A percentile compares a stretch with the other conserved stretches of the same genome.
phyloP scores from a whole-genome alignment of 2,329 filamentous ascomycete species.

The Cercospora berteroae region DNA sequence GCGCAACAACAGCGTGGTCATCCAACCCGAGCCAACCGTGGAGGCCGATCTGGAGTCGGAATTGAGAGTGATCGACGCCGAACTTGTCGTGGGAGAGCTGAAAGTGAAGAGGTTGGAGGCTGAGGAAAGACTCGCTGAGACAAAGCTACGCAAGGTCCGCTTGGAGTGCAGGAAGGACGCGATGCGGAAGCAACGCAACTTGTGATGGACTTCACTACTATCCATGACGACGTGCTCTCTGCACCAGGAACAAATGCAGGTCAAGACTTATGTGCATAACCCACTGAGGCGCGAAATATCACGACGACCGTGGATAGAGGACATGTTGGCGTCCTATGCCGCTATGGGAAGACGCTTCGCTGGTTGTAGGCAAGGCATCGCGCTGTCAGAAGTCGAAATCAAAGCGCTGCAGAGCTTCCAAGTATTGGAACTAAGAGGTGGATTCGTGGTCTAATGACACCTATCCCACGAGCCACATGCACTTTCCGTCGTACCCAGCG shows the following conservation, averaged over 20 bases:
- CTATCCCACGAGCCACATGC: too few relatives aligned
- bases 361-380: too few relatives aligned
- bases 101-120: constrained; percentile 13
- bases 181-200: neutral
- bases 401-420: neutral
- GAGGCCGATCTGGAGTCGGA: too few relatives aligned
- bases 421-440: too few relatives aligned
- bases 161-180: neutral
- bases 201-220: neutral
- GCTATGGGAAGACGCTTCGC: neutral
- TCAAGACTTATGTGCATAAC: neutral
- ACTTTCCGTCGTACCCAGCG: too few relatives aligned
- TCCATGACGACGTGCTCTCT: neutral
- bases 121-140: neutral
- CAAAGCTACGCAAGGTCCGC: neutral
- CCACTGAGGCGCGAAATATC: neutral
- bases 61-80: neutral
- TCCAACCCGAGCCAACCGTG: neutral
- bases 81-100: constrained; percentile 40
- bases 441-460: too few relatives aligned
- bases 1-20: neutral
- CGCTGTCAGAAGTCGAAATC: neutral
- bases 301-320: neutral
- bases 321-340: too few relatives aligned
- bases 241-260: neutral